Conservation (phyloP, 345 rosid genomes). For the Boechera divaricarpa region DNA sequence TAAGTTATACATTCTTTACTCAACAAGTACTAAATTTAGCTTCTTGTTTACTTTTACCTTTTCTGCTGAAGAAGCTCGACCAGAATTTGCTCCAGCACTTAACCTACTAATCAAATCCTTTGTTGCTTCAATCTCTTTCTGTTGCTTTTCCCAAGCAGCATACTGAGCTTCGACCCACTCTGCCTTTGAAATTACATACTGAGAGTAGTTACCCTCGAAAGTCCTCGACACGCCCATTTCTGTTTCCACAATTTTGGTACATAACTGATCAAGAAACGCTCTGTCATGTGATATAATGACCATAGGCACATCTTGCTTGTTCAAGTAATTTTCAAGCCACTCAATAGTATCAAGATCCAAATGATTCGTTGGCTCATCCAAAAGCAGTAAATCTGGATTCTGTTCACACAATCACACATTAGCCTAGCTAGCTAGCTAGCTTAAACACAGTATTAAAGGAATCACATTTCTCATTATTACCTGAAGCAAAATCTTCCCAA, state of each 20-base stretch:
- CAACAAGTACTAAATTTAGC: neutral
- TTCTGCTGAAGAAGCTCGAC: slow-evolving; percentile 94
- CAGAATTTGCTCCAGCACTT: slow-evolving; percentile 82
- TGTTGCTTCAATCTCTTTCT: slow-evolving; percentile 83
- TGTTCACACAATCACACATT: slow-evolving; percentile 39
- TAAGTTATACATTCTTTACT: slow-evolving; percentile 3
- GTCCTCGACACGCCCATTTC: slow-evolving; percentile 94
- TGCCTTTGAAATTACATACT: slow-evolving; percentile 69
- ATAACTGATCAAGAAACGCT: slow-evolving; percentile 93
- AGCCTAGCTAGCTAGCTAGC: slow-evolving; percentile 7
- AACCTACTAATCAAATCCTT: slow-evolving; percentile 74
- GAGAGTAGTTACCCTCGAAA: slow-evolving; percentile 84
- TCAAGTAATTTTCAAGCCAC: slow-evolving; percentile 91
- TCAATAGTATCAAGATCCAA: slow-evolving; percentile 89
- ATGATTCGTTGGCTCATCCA: slow-evolving; percentile 97
- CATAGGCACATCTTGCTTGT: slow-evolving; percentile 88
- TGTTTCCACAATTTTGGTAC: slow-evolving; percentile 94
- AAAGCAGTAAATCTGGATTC: slow-evolving; percentile 89
- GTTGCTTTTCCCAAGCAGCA: slow-evolving; percentile 92
- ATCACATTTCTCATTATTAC: slow-evolving; percentile 44
- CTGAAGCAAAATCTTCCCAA: slow-evolving; percentile 95
- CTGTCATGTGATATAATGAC: slow-evolving; percentile 94
- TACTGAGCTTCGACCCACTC: slow-evolving; percentile 72
- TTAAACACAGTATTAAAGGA: neutral
- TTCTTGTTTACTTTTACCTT: slow-evolving; percentile 50